phyloP scores from a whole-genome alignment of 495 filamentous ascomycete genomes.

The Ramalina intermedia region DNA sequence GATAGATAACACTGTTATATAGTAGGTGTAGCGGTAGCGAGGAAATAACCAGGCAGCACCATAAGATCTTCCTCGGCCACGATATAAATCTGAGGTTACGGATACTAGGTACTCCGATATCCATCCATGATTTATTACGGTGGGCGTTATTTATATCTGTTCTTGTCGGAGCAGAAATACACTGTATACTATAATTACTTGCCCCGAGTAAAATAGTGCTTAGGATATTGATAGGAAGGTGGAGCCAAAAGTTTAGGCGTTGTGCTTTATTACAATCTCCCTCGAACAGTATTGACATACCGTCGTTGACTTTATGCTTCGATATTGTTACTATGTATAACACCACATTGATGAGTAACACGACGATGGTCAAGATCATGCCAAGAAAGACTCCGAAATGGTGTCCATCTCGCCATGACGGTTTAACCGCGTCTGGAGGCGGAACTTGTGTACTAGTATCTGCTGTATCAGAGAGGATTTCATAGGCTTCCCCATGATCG shows the following conservation, averaged over 20 bases:
- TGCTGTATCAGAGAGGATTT: too few species aligned
- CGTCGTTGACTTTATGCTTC: too few species aligned
- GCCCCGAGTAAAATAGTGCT: conserved; percentile 24
- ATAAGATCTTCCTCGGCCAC: conserved; percentile 1
- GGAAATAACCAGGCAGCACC: conserved; percentile 8
- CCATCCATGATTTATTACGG: conserved; percentile 20
- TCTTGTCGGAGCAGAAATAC: conserved; percentile 24
- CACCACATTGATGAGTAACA: too few species aligned
- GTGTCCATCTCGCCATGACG: too few species aligned
- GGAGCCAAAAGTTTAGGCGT: conserved; percentile 15
- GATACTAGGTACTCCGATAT: conserved; percentile 27
- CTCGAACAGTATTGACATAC: not conserved
- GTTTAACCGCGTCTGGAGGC: too few species aligned
- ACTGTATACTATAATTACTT: conserved; percentile 32
- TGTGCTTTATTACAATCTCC: conserved; percentile 15
- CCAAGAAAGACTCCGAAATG: too few species aligned
- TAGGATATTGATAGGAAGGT: conserved; percentile 23
- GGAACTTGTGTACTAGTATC: too few species aligned
- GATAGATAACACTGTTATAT: conserved; percentile 17
- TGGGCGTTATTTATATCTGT: conserved; percentile 26
- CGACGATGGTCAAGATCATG: too few species aligned
- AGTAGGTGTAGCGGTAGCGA: conserved; percentile 14
- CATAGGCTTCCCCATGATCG: too few species aligned
- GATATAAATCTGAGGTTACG: conserved; percentile 14
- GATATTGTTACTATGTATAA: too few species aligned